phyloP scores from a whole-genome alignment of 257 asterid species.

The Plectranthus barbatus region DNA sequence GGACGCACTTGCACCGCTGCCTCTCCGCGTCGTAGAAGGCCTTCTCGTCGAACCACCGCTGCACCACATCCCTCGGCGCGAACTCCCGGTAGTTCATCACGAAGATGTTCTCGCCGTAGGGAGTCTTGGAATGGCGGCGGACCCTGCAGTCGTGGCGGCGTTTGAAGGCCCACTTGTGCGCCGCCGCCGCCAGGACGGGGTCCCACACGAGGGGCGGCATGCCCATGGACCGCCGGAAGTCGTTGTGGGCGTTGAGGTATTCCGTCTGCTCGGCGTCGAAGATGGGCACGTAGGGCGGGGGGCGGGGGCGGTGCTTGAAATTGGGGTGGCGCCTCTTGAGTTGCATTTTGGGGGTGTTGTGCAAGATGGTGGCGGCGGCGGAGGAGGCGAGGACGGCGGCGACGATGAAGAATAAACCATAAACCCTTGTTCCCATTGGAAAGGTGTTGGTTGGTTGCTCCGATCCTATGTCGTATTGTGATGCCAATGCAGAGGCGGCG shows the following conservation, averaged over 20 bases:
- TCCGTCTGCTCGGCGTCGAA: conserved; percentile 35
- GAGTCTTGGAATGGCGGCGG: conserved; percentile 38
- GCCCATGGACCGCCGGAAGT: conserved; percentile 20
- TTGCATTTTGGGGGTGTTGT: background rate
- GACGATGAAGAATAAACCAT: conserved; percentile 3
- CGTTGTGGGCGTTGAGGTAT: conserved; percentile 50
- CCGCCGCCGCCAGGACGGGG: conserved; percentile 24
- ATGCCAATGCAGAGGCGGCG: background rate
- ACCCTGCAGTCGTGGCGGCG: conserved; percentile 45
- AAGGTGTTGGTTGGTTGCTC: no score
- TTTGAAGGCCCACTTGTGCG: conserved; percentile 39
- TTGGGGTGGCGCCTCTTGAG: conserved; percentile 18
- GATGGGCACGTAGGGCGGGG: conserved; percentile 7
- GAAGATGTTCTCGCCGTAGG: conserved; percentile 49
- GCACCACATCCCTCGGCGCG: conserved; percentile 39
- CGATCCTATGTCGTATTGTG: no score
- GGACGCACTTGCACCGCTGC: background rate
- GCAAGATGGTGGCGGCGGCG: conserved; percentile 14
- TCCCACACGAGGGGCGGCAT: conserved; percentile 43
- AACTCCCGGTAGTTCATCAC: conserved; percentile 47
- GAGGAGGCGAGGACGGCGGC: conserved; percentile 18
- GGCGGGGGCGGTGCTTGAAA: background rate
- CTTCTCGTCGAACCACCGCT: conserved; percentile 38
- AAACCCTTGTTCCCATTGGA: background rate
- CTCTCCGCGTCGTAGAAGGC: conserved; percentile 21